Evolutionary conservation across 768 basidiomycete genomes (phyloP).

Genomic region (Daedaleopsis nitida): DNA sequence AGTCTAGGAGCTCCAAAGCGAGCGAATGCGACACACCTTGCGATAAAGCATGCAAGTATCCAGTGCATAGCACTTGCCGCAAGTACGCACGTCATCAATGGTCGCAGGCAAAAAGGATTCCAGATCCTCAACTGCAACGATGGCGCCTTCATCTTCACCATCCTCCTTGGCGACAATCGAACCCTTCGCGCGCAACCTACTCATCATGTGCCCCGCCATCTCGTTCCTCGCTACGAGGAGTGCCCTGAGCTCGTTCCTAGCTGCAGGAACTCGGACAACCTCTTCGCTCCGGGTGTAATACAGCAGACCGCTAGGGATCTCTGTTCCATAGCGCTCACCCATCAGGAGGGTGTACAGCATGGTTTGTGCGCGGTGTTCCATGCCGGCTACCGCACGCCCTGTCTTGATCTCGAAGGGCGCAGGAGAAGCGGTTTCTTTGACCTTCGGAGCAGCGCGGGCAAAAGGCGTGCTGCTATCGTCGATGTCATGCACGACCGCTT

Average conservation of each 20-base stretch:
- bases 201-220: conserved; percentile 76
- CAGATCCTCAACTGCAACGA: conserved; percentile 16
- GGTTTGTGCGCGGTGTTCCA: conserved; percentile 97
- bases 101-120: conserved; percentile 82
- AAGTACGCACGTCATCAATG: conserved; percentile 78
- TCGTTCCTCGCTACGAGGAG: conserved; percentile 84
- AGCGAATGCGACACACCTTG: conserved; percentile 47
- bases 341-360: conserved; percentile 94
- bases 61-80: conserved; percentile 78
- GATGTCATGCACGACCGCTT: conserved; percentile 54
- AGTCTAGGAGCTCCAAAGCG: neutral
- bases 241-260: conserved; percentile 81
- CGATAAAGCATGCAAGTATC: conserved; percentile 96
- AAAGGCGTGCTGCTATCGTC: conserved; percentile 30
- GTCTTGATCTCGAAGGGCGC: conserved; percentile 97
- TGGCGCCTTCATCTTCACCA: neutral
- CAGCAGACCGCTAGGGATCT: conserved; percentile 80
- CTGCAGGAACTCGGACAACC: conserved; percentile 78
- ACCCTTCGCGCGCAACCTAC: conserved; percentile 36
- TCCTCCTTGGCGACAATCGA: neutral
- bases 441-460: conserved; percentile 21
- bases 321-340: conserved; percentile 85
- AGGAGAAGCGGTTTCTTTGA: conserved; percentile 35
- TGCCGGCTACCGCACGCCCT: conserved; percentile 68
- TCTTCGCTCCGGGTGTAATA: conserved; percentile 95